Evolutionary conservation across 73 alveolate genomes (phyloP), one percentile per base, ranked within the genome.

Genomic region (Uronychia binucleata): DNA sequence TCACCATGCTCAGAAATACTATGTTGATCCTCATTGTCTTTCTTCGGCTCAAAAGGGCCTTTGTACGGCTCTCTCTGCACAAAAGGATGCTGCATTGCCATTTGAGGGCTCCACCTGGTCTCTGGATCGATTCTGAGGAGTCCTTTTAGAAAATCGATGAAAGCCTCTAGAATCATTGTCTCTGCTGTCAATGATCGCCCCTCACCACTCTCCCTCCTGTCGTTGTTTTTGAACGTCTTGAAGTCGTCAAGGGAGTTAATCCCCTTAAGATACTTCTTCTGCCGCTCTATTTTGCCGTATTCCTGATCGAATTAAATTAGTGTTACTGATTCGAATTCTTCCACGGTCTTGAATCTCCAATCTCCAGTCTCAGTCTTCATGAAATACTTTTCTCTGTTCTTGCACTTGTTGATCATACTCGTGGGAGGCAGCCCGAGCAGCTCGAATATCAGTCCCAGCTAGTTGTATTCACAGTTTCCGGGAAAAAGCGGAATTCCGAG

Each of bases 401-500:
- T 82, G 28, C 82, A 32, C 74, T 77, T 35, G 13, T 57, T 33
- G 8, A 88, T 82, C 59, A 83, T 30, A 26, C 58, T 60, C 25
- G 8, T 31, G 31, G 94, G 79, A 0, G 91, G 90, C 34, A 77
- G 35, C 26, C 94, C 94, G 30, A 88, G 81, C 0, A 88, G 32
- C n/a, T 88, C 80, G 57, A 88, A 33, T 0, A 88, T 88, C 59
- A 80, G 77, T 25, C 87, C 82, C 59, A 88, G 80, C 83, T 93
- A 91, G 86, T 90, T 88, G 80, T 90, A 93, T 82, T 93, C 97
- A 28, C 93, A 90, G 80, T 90, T 90, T 34, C 97, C 97, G 57
- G 97, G 95, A 29, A 90, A 93, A 74, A 93, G 90, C 13, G 97
- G 97, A 30, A 93, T 74, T 26, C 97, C 97, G 57, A 92, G 80